Evolutionary conservation across 345 rosid species (phyloP).

Genomic region (Cardamine chenopodiifolia): DNA sequence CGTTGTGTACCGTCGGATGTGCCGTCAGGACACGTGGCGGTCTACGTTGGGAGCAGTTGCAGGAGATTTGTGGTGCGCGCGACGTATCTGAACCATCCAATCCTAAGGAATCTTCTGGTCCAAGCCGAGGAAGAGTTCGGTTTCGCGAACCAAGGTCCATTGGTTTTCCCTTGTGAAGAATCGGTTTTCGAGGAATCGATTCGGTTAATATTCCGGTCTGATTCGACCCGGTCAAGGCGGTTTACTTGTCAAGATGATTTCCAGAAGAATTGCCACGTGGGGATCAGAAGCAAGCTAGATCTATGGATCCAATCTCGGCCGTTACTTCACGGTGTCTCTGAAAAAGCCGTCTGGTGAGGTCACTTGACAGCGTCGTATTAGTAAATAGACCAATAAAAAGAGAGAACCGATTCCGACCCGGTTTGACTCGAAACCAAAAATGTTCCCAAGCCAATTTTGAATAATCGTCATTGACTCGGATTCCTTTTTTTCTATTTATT

Average conservation of each 20-base stretch:
- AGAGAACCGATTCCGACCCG: slow-evolving; percentile 35
- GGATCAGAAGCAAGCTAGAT: slow-evolving; percentile 49
- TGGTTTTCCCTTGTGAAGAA: slow-evolving; percentile 90
- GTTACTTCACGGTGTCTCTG: slow-evolving; percentile 61
- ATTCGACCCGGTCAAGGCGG: slow-evolving; percentile 52
- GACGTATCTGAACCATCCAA: slow-evolving; percentile 86
- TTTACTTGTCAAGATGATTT: slow-evolving; percentile 57
- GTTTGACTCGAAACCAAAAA: slow-evolving; percentile 36
- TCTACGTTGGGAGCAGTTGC: slow-evolving; percentile 67
- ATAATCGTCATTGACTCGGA: slow-evolving; percentile 27
- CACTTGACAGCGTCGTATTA: not conserved
- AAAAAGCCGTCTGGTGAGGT: slow-evolving; percentile 54
- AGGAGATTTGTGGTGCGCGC: slow-evolving; percentile 88
- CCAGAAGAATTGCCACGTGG: slow-evolving; percentile 62
- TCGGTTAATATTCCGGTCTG: slow-evolving; percentile 65
- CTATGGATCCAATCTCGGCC: slow-evolving; percentile 81
- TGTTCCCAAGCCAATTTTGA: not conserved
- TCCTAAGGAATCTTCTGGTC: slow-evolving; percentile 61
- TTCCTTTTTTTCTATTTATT: slow-evolving; percentile 8
- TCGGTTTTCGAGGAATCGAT: slow-evolving; percentile 74
- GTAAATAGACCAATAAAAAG: slow-evolving; percentile 21
- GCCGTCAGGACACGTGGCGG: slow-evolving; percentile 89
- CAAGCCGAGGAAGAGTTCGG: slow-evolving; percentile 95
- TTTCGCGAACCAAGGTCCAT: slow-evolving; percentile 74
- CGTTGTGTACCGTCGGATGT: slow-evolving; percentile 66